Conservation (phyloP, 2,329 filamentous ascomycete species). For the Hymenoscyphus salicellus region DNA sequence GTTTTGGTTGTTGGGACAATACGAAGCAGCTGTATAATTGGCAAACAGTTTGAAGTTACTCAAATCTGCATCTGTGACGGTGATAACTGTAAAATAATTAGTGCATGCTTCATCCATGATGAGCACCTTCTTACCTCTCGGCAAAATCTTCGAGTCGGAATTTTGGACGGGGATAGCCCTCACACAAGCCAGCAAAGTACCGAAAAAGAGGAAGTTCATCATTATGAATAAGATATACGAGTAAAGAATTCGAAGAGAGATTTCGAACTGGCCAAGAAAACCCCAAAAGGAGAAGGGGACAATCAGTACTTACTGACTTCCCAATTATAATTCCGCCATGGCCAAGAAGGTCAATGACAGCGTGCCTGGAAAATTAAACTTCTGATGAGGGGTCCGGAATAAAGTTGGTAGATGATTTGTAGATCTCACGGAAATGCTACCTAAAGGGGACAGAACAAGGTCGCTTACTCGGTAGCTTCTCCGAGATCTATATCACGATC, state of each 20-base stretch:
- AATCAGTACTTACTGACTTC: neutral
- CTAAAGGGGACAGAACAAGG: neutral
- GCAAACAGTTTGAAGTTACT: conserved; percentile 26
- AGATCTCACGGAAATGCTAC: neutral
- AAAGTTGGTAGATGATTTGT: neutral
- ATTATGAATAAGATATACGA: neutral
- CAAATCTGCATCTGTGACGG: neutral
- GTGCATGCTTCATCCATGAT: neutral
- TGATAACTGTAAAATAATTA: neutral
- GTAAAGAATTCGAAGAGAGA: neutral
- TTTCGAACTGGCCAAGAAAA: neutral
- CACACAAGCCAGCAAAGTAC: neutral
- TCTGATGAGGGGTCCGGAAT: neutral
- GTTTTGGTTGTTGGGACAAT: conserved; percentile 25
- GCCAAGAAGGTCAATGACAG: neutral
- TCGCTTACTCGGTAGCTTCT: neutral
- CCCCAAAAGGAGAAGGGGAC: neutral
- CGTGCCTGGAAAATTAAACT: neutral
- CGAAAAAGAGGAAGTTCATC: neutral
- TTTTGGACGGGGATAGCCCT: neutral
- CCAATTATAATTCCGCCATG: neutral
- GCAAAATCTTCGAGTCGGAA: neutral
- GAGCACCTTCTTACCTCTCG: neutral
- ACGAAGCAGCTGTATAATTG: conserved; percentile 27
- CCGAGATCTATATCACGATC: neutral